These are phyloP conservation scores for Straminergon stramineum DNA, from an alignment of 225 moss, liverwort and hornwort species.

Conservation along the genomic window DNA sequence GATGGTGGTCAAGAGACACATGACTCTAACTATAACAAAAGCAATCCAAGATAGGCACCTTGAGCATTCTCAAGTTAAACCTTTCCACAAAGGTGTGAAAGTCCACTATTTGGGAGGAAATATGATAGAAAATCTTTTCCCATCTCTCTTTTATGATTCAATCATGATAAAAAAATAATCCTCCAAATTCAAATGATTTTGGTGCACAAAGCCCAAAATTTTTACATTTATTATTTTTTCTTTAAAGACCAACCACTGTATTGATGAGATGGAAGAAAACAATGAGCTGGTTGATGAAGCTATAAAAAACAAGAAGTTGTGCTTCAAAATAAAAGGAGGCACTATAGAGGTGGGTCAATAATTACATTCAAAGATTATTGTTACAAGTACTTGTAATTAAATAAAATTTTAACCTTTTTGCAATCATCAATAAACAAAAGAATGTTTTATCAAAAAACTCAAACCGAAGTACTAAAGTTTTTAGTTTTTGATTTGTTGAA, in stretches of 20 bases:
- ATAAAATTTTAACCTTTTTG: too few species aligned
- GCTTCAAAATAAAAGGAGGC: background rate
- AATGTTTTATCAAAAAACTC: background rate
- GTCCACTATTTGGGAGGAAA: background rate
- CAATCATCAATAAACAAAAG: background rate
- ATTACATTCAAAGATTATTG: background rate
- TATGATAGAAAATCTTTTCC: background rate
- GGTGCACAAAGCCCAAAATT: background rate
- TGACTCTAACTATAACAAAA: background rate
- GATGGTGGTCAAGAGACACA: background rate
- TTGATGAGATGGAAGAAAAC: background rate
- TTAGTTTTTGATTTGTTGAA: background rate
- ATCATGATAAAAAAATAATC: background rate
- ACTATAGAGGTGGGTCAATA: background rate
- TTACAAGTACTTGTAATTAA: background rate
- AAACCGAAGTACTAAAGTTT: background rate
- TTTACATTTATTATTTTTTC: background rate
- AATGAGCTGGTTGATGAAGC: background rate
- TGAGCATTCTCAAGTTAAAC: background rate
- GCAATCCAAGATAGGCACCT: background rate
- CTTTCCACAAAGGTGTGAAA: background rate
- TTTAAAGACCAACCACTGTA: background rate
- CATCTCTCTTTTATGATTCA: background rate
- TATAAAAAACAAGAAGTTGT: background rate
- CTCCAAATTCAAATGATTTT: background rate